Evolutionary conservation across 2,329 filamentous ascomycete genomes (phyloP).

Genomic region (Colletotrichum cuscutae): DNA sequence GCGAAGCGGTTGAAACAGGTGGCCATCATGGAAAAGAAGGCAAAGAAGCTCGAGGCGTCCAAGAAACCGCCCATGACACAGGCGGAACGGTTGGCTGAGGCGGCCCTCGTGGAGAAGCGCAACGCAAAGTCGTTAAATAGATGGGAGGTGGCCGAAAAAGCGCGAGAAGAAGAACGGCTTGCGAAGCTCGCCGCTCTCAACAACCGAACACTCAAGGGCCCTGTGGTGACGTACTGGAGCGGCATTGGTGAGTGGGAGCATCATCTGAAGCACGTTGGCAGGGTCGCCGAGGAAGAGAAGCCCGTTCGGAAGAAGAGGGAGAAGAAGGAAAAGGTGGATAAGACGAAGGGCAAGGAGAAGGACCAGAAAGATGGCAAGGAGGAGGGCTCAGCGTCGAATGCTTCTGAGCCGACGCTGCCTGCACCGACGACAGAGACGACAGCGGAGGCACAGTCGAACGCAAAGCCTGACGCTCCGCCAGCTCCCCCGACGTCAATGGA

Average conservation of each 20-base stretch:
- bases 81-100: constrained; percentile 84
- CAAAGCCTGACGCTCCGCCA: neutral
- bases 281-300: constrained; percentile 71
- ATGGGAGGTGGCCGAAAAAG: constrained; percentile 94
- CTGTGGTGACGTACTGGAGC: constrained; percentile 93
- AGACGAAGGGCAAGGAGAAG: constrained; percentile 45
- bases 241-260: constrained; percentile 86
- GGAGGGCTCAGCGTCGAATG: constrained; percentile 27
- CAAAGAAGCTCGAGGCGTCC: constrained; percentile 76
- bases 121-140: constrained; percentile 92
- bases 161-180: constrained; percentile 83
- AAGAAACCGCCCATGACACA: constrained; percentile 89
- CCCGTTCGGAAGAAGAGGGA: constrained; percentile 63
- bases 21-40: constrained; percentile 72
- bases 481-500: neutral
- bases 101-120: constrained; percentile 82
- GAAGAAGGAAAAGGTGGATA: constrained; percentile 58
- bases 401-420: constrained; percentile 1
- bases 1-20: constrained; percentile 77
- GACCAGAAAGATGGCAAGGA: constrained; percentile 36
- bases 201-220: constrained; percentile 85
- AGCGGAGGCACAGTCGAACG: neutral
- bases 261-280: constrained; percentile 77
- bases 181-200: constrained; percentile 89
- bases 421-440: neutral